Evolutionary conservation across 2,329 filamentous ascomycete species (phyloP), one percentile per base, ranked within the genome.

Genomic region (Periconia sp.): DNA sequence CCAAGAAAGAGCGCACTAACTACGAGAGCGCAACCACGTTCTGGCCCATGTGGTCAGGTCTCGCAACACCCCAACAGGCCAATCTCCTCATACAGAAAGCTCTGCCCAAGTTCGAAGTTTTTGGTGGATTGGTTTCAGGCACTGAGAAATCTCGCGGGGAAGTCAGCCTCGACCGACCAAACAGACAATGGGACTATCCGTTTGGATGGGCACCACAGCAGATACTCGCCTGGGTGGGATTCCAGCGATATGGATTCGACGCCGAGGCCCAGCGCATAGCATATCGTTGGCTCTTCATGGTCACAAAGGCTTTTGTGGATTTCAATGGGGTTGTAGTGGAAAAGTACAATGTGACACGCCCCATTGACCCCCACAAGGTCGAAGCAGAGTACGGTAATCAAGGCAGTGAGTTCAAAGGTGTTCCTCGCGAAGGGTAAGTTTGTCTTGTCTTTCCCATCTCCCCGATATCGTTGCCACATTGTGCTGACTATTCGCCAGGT

Each of bases 191-290:
- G 94, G 94, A 99, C 73, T 97, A 92, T 72, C 94, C 94, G 0
- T 97, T 94, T 70, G 94, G 94, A 55, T 99, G 94, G 94, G 94
- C 94, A 51, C 94, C 94, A 31, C 94, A 99, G 79, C 94, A 99
- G 79, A 97, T 99, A 78, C 85, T 99, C 41, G 93, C 94, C 1
- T 99, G 94, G 94, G 92, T 91, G 1, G 94, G 92, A 2, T 79
- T 99, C 54, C 84, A 92, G 66, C 88, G 92, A 17, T 99, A 97
- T 70, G 92, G 92, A 50, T 97, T 96, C 71, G 86, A 88, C 27
- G 90, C 93, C 20, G 92, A 97, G 57, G 92, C 92, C 1, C 90
- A 96, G 76, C 82, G 92, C 33, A 77, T 99, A 59, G 90, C 91
- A 0, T 99, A 99, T 76, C 92, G 94, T 75, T 99, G 94, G 94